Conservation (phyloP, 2,329 filamentous ascomycete species). For the Penicillium glabrum region DNA sequence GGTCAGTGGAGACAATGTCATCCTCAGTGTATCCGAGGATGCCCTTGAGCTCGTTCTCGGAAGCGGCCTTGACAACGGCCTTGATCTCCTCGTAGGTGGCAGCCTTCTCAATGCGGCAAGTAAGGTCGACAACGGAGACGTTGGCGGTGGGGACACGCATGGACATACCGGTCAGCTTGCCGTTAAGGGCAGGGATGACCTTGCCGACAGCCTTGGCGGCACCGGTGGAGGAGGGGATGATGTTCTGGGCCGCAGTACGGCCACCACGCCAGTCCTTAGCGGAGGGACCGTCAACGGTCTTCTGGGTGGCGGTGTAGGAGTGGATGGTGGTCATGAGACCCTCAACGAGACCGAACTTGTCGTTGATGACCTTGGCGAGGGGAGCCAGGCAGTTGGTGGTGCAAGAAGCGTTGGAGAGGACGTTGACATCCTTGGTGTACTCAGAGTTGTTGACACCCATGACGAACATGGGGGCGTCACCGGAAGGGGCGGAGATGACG, state of each 20-base stretch:
- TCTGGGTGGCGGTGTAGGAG: conserved; percentile 99
- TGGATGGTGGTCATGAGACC: conserved; percentile 99
- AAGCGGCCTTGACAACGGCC: conserved; percentile 80
- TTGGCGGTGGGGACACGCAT: conserved; percentile 99
- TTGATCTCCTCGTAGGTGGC: conserved; percentile 81
- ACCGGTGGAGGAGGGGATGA: conserved; percentile 98
- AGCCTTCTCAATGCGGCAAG: conserved; percentile 87
- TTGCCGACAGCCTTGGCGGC: conserved; percentile 99
- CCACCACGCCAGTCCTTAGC: conserved; percentile 99
- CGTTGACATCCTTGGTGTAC: conserved; percentile 86
- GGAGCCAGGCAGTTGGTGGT: conserved; percentile 99
- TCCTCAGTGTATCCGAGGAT: conserved; percentile 96
- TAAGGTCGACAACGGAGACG: conserved; percentile 98
- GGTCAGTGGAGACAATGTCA: conserved; percentile 88
- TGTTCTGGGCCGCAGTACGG: conserved; percentile 98
- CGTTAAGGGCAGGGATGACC: conserved; percentile 96
- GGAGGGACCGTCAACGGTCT: conserved; percentile 97
- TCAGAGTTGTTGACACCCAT: conserved; percentile 97
- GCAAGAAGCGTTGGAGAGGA: conserved; percentile 99
- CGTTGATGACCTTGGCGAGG: conserved; percentile 98
- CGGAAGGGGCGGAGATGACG: conserved; percentile 61
- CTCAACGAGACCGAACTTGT: conserved; percentile 97
- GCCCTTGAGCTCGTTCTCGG: conserved; percentile 82
- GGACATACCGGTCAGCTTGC: conserved; percentile 99
- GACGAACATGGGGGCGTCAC: conserved; percentile 98